These are phyloP conservation scores for Cotoneaster glaucophyllus DNA, from an alignment of 306 rosid species.

Conservation along the genomic window DNA sequence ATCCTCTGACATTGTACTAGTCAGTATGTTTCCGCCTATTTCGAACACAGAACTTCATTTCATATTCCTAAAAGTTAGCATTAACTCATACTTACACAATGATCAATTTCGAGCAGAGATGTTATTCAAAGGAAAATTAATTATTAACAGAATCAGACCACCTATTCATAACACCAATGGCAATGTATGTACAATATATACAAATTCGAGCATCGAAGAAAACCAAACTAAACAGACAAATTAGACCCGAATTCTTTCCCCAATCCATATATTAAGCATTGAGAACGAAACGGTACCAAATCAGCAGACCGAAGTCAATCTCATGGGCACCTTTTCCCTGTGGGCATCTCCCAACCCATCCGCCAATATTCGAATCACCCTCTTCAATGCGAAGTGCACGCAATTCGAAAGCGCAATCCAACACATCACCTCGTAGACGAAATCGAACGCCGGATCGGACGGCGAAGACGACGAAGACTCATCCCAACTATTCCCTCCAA, in stretches of 20 bases:
- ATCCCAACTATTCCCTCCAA: constrained; percentile 66
- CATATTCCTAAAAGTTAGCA: no score
- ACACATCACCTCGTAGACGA: constrained; percentile 72
- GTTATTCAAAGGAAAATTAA: neutral
- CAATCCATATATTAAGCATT: constrained; percentile 1
- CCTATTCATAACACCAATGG: neutral
- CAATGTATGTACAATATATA: constrained; percentile 6
- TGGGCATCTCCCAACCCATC: constrained; percentile 55
- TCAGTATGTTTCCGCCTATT: neutral
- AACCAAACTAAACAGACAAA: neutral
- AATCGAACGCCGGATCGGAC: constrained; percentile 72
- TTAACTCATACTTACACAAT: neutral
- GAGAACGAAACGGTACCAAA: constrained; percentile 13
- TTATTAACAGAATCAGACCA: neutral
- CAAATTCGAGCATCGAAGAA: constrained; percentile 8
- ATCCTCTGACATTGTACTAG: neutral
- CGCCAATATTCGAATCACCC: constrained; percentile 43
- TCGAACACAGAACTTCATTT: neutral
- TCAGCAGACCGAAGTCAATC: constrained; percentile 58
- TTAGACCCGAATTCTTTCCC: neutral
- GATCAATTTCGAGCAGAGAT: neutral
- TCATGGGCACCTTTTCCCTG: constrained; percentile 58
- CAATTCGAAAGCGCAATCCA: constrained; percentile 87
- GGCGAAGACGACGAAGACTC: constrained; percentile 50
- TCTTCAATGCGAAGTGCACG: constrained; percentile 76